Evolutionary conservation across 352 stramenopile genomes (phyloP).

Genomic region (Globisporangium orthogonon): DNA sequence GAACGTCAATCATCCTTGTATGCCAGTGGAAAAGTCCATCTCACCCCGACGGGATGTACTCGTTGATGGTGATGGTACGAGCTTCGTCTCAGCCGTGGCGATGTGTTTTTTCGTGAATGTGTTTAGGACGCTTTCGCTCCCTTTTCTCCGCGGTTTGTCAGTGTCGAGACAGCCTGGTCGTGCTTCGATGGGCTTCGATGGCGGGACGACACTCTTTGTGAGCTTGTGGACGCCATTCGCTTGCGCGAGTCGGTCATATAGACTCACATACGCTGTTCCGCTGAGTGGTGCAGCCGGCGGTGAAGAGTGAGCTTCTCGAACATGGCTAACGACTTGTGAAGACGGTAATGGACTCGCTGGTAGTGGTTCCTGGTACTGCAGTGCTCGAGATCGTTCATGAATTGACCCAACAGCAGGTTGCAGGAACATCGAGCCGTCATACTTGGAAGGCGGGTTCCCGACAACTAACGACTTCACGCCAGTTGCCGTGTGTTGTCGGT

Average conservation of each 20-base stretch:
- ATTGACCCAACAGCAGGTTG: conserved; percentile 30
- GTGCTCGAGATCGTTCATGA: conserved; percentile 25
- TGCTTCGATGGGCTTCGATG: conserved; percentile 31
- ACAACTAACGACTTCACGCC: conserved; percentile 27
- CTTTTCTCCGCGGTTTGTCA: conserved; percentile 5
- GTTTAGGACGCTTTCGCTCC: background rate
- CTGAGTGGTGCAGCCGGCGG: background rate
- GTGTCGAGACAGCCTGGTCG: background rate
- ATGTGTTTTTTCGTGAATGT: background rate
- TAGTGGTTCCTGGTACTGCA: conserved; percentile 10
- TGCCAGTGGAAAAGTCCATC: background rate
- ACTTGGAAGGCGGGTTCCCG: conserved; percentile 33
- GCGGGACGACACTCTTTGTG: conserved; percentile 20
- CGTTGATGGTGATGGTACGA: background rate
- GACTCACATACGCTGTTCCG: conserved; percentile 39
- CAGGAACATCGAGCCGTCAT: conserved; percentile 52
- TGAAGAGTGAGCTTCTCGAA: background rate
- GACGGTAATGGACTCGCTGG: conserved; percentile 1
- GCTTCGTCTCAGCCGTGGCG: background rate
- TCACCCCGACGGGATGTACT: background rate
- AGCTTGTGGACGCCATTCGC: conserved; percentile 34
- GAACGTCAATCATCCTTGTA: background rate
- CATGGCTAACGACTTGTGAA: background rate
- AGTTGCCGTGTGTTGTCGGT: conserved; percentile 28
- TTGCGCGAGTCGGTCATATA: conserved; percentile 58